Evolutionary conservation across 2,329 filamentous ascomycete species (phyloP).

Genomic region (Trichoderma atroviride): DNA sequence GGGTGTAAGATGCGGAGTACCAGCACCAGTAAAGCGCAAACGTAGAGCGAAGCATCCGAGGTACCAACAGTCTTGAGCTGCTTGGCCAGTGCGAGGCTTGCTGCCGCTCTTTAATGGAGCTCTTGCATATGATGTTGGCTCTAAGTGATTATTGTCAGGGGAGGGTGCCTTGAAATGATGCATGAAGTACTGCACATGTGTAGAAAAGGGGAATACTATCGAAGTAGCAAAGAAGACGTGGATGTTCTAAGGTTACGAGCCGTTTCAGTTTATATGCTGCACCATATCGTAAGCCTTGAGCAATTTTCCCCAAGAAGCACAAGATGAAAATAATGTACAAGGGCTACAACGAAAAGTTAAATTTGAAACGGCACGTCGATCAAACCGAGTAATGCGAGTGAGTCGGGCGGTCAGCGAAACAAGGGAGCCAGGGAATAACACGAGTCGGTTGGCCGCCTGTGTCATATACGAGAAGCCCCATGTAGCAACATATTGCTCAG

Average conservation of each 20-base stretch:
- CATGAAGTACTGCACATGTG: neutral
- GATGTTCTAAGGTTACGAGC: neutral
- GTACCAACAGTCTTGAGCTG: neutral
- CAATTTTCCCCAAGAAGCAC: neutral
- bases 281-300: neutral
- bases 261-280: neutral
- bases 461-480: neutral
- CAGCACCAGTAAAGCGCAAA: neutral
- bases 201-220: neutral
- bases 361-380: neutral
- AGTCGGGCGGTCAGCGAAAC: neutral
- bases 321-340: neutral
- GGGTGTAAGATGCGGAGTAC: constrained; percentile 1
- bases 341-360: neutral
- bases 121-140: neutral
- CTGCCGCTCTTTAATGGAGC: neutral
- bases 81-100: neutral
- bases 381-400: neutral
- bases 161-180: too few relatives aligned
- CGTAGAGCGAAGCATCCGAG: neutral
- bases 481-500: neutral
- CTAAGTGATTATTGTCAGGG: neutral
- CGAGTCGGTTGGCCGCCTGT: neutral
- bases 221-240: neutral
- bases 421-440: neutral